Conservation (phyloP, 495 filamentous ascomycete species). For the Penicillium odoratum region DNA sequence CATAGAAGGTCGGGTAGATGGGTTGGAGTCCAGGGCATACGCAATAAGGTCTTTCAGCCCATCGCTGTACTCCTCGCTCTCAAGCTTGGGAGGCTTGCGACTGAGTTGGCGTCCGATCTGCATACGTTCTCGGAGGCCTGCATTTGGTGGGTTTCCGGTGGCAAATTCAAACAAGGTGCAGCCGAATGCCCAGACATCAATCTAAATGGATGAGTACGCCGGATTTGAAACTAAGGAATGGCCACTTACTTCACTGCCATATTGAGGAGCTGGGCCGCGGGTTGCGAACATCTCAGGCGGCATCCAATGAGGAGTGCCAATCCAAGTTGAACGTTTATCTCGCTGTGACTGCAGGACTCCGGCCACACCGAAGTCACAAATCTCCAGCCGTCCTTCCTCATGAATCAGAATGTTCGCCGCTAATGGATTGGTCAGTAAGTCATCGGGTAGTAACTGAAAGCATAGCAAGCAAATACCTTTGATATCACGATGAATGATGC, state of each 20-base stretch:
- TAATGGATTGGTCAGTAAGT: conserved; percentile 25
- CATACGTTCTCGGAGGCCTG: conserved; percentile 46
- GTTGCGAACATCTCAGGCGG: conserved; percentile 76
- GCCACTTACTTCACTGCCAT: conserved; percentile 53
- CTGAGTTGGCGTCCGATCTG: conserved; percentile 64
- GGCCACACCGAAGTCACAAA: conserved; percentile 96
- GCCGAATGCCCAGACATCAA: conserved; percentile 96
- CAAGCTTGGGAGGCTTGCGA: conserved; percentile 62
- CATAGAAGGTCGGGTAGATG: conserved; percentile 69
- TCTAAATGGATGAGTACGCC: conserved; percentile 40
- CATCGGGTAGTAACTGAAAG: neutral
- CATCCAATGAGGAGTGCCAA: conserved; percentile 97
- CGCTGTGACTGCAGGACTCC: conserved; percentile 78
- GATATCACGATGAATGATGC: conserved; percentile 94
- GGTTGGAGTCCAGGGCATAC: conserved; percentile 75
- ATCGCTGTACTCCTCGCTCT: conserved; percentile 72
- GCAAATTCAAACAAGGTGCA: conserved; percentile 91
- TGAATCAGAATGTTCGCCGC: conserved; percentile 88
- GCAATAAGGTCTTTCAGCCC: conserved; percentile 74
- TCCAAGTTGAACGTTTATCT: conserved; percentile 88
- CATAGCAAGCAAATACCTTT: conserved; percentile 59
- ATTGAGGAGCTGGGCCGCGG: conserved; percentile 45
- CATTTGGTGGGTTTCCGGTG: conserved; percentile 77
- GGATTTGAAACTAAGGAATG: neutral
- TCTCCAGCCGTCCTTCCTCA: conserved; percentile 81